Percentiles rank a stretch among this genome's conserved stretches.
Evolutionary conservation across 2,329 filamentous ascomycete species (phyloP).

Genomic region (Cladophialophora exuberans): DNA sequence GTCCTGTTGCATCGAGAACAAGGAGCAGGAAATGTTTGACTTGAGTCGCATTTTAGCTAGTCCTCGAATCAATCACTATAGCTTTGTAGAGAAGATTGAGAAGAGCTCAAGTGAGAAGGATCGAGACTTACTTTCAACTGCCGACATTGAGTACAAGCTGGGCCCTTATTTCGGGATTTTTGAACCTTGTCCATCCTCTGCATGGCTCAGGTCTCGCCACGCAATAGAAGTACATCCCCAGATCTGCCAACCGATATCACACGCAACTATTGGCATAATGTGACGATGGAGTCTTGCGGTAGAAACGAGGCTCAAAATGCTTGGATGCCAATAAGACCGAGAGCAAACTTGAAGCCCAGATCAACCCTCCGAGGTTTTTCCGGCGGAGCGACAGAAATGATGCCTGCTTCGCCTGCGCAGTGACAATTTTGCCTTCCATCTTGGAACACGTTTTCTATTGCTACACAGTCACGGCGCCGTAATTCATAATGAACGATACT

Average conservation of each 20-base stretch:
- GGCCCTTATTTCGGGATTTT: constrained; percentile 14
- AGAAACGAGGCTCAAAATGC: constrained; percentile 24
- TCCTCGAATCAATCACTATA: not conserved
- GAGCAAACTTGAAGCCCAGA: too few relatives aligned
- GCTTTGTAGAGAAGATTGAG: not conserved
- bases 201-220: not conserved
- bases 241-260: not conserved
- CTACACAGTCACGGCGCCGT: too few relatives aligned
- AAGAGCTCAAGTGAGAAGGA: not conserved
- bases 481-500: constrained; percentile 36
- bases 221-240: not conserved
- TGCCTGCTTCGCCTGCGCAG: too few relatives aligned
- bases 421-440: too few relatives aligned
- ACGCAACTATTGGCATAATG: not conserved
- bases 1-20: constrained; percentile 7
- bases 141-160: constrained; percentile 13
- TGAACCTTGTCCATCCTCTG: constrained; percentile 12
- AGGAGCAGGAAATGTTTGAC: constrained; percentile 9
- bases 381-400: too few relatives aligned
- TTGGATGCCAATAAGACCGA: too few relatives aligned
- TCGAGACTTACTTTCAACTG: constrained; percentile 9
- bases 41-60: constrained; percentile 12
- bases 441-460: too few relatives aligned
- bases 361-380: too few relatives aligned
- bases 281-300: not conserved